Base-by-base conservation (phyloP, 2,329 filamentous ascomycete species). In the Ceratocystis lukuohia region DNA sequence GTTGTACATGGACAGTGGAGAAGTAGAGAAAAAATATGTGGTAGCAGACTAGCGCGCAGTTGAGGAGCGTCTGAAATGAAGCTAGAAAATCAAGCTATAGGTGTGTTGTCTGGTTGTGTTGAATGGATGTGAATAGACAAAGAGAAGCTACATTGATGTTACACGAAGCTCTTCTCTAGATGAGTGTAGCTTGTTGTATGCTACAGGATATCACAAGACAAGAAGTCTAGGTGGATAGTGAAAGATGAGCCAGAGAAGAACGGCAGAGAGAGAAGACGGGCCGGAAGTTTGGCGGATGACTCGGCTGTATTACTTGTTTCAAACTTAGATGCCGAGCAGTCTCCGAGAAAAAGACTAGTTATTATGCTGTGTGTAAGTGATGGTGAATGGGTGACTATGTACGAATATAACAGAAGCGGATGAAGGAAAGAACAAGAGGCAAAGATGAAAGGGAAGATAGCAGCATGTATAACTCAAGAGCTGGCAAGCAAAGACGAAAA, bases 41-140 rank as follows among this genome's bases (percentile, higher is more conserved):
- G n/a, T n/a, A 48, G 61, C 25, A 62, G 44, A 30, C 30, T 44
- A 33, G 41, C 61, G 56, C 56, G 56, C 61, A 48, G 61, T 59
- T 59, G 28, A 33, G 17, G 28, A 30, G 56, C 56, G 56, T 3
- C 28, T n/a, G 25, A 37, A 2, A 53, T 10, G 10, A 53, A 53
- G 48, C 48, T 41, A 53, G 22, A 53, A 22, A 22, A 12, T 8
- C 48, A 53, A 22, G 48, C 48, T 53, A n/a, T 22, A 22, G 6
- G n/a, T 22, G 48, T 53, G 48, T 22, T 37, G 56, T 33, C 25
- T 59, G 28, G n/a, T 5, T 15, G 25, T 33, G 30, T 59, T 30
- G 25, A 33, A 59, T 59, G 2, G 37, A 15, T 4, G 37, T 41
- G 10, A 12, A 15, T 5, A 15, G 30, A 59, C 56, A 22, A 59